Conservation (phyloP, 2,329 filamentous ascomycete species). For the Cladophialophora chaetospira region DNA sequence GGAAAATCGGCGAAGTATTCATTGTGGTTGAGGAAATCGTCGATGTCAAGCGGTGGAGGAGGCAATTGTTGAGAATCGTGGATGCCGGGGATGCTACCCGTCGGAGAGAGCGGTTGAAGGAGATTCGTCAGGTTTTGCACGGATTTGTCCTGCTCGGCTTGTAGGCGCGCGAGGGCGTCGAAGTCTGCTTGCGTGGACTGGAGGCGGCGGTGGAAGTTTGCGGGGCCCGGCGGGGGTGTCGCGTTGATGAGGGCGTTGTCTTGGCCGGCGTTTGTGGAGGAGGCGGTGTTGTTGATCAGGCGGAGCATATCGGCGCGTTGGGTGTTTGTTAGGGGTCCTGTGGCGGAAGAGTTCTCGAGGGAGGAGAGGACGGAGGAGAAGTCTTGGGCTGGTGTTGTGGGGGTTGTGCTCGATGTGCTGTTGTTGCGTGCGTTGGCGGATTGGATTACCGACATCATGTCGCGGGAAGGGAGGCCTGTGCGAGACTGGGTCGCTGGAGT, state of each 20-base stretch:
- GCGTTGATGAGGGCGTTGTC: conserved; percentile 63
- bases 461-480: conserved; percentile 40
- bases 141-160: conserved; percentile 74
- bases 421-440: conserved; percentile 48
- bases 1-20: conserved; percentile 55
- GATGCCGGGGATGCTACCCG: conserved; percentile 74
- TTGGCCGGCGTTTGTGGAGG: conserved; percentile 42
- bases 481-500: conserved; percentile 16
- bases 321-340: conserved; percentile 45
- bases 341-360: conserved; percentile 46
- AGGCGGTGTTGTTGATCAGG: conserved; percentile 48
- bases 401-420: conserved; percentile 31
- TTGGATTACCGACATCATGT: conserved; percentile 53
- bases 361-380: conserved; percentile 50
- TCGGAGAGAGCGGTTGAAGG: conserved; percentile 78
- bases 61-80: conserved; percentile 43
- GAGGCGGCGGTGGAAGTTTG: conserved; percentile 52
- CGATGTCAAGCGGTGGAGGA: conserved; percentile 55
- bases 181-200: conserved; percentile 72
- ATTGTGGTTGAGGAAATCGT: conserved; percentile 57
- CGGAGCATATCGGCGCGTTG: conserved; percentile 53
- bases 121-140: conserved; percentile 74
- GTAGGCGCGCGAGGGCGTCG: conserved; percentile 74
- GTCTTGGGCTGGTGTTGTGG: conserved; percentile 42
- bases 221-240: conserved; percentile 56